Conservation (phyloP, 345 rosid species). For the Citrus sp. region DNA sequence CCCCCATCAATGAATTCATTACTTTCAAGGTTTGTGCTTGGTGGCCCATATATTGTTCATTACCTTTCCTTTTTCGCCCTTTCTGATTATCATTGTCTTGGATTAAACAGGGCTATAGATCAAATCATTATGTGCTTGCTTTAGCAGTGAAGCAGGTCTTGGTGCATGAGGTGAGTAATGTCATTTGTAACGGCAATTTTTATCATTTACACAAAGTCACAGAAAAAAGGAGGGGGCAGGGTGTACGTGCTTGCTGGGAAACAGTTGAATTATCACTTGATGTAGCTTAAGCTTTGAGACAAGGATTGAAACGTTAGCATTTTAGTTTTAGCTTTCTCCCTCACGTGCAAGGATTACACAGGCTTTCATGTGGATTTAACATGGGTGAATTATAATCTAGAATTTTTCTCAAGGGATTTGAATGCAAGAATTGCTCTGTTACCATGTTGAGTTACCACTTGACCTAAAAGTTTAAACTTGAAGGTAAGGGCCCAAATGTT, state of each 20-base stretch:
- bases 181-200: not conserved
- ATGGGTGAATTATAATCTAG: not conserved
- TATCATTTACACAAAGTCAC: not conserved
- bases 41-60: not conserved
- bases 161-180: slow-evolving; percentile 70
- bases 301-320: not conserved
- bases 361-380: not conserved
- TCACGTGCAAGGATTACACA: not conserved
- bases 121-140: slow-evolving; percentile 58
- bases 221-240: not conserved
- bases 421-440: not conserved
- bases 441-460: not conserved
- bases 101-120: slow-evolving; percentile 54
- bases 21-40: slow-evolving; percentile 58
- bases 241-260: not conserved
- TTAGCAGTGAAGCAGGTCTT: slow-evolving; percentile 78
- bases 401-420: not conserved
- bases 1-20: slow-evolving; percentile 66
- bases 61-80: not conserved
- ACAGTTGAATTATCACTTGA: not conserved
- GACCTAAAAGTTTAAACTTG: not conserved
- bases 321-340: not conserved
- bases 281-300: not conserved
- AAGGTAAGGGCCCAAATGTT: not conserved
- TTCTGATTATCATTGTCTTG: slow-evolving; percentile 18